Conservation (phyloP, 495 filamentous ascomycete genomes). For the Haplographium delicatum region DNA sequence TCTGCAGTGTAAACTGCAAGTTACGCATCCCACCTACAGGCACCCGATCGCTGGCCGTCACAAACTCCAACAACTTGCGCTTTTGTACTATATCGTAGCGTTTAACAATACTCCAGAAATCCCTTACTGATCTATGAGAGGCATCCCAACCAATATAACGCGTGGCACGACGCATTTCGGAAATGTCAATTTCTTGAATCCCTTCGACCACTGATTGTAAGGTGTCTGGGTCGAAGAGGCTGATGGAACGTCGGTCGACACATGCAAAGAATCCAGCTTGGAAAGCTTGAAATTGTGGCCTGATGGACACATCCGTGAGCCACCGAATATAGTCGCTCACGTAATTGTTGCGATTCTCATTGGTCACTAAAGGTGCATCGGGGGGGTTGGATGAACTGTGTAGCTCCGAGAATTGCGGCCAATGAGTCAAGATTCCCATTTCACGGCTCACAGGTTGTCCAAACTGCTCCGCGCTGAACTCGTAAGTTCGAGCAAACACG, state of each 20-base stretch:
- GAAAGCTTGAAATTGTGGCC: slow-evolving; percentile 76
- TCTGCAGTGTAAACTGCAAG: slow-evolving; percentile 77
- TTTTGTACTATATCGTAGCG: slow-evolving; percentile 62
- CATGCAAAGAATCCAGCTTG: slow-evolving; percentile 73
- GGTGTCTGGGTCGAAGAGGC: slow-evolving; percentile 62
- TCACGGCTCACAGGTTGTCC: slow-evolving; percentile 46
- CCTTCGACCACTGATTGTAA: slow-evolving; percentile 81
- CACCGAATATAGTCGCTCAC: slow-evolving; percentile 86
- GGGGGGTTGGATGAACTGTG: slow-evolving; percentile 18
- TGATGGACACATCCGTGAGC: slow-evolving; percentile 72
- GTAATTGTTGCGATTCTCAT: slow-evolving; percentile 68
- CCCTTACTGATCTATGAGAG: slow-evolving; percentile 57
- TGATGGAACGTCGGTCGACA: slow-evolving; percentile 61
- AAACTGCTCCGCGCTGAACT: slow-evolving; percentile 71
- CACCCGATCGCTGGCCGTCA: slow-evolving; percentile 86
- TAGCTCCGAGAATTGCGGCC: slow-evolving; percentile 23
- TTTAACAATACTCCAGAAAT: slow-evolving; percentile 80
- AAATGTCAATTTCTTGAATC: slow-evolving; percentile 66
- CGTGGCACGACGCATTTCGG: slow-evolving; percentile 59
- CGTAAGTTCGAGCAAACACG: slow-evolving; percentile 74
- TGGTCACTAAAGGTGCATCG: slow-evolving; percentile 63
- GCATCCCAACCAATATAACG: slow-evolving; percentile 77
- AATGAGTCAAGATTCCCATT: slow-evolving; percentile 32
- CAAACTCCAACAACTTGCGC: slow-evolving; percentile 78
- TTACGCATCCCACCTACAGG: slow-evolving; percentile 77